phyloP scores from a whole-genome alignment of 768 basidiomycete genomes.

The Leccinellum luteum region DNA sequence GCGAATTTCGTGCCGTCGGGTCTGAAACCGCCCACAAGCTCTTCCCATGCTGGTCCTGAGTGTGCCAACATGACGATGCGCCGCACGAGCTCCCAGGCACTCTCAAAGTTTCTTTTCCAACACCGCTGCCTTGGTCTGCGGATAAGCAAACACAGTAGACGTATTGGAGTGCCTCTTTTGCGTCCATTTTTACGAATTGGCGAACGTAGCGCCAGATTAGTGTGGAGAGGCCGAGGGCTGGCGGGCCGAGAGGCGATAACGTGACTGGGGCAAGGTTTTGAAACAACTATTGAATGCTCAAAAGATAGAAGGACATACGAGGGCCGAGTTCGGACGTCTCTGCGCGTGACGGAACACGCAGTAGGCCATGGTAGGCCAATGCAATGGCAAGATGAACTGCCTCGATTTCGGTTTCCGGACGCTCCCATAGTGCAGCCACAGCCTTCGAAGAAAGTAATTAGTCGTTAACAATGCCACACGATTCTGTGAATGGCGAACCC shows the following conservation, averaged over 20 bases:
- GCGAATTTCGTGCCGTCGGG: constrained; percentile 89
- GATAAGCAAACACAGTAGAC: constrained; percentile 83
- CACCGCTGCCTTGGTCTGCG: constrained; percentile 63
- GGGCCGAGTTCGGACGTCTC: constrained; percentile 85
- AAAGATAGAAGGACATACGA: constrained; percentile 45
- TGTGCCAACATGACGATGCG: constrained; percentile 79
- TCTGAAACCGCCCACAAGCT: constrained; percentile 90
- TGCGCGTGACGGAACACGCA: constrained; percentile 77
- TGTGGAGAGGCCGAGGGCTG: constrained; percentile 77
- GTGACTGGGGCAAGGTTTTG: constrained; percentile 49
- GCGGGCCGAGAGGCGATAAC: constrained; percentile 61
- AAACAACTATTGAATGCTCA: background rate
- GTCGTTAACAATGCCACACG: background rate
- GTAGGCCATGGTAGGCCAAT: constrained; percentile 87
- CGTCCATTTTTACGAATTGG: constrained; percentile 89
- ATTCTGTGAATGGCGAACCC: constrained; percentile 45
- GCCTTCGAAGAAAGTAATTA: constrained; percentile 49
- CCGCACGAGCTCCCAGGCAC: constrained; percentile 75
- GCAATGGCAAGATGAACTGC: constrained; percentile 93
- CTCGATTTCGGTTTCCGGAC: constrained; percentile 84
- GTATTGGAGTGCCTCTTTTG: constrained; percentile 92
- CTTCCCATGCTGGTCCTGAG: constrained; percentile 82
- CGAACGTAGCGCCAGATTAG: constrained; percentile 91
- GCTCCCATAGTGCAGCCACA: constrained; percentile 86
- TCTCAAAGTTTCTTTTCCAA: constrained; percentile 86